These are phyloP conservation scores for Didymella pinodella DNA, from an alignment of 2,329 filamentous ascomycete genomes.

Conservation along the genomic window DNA sequence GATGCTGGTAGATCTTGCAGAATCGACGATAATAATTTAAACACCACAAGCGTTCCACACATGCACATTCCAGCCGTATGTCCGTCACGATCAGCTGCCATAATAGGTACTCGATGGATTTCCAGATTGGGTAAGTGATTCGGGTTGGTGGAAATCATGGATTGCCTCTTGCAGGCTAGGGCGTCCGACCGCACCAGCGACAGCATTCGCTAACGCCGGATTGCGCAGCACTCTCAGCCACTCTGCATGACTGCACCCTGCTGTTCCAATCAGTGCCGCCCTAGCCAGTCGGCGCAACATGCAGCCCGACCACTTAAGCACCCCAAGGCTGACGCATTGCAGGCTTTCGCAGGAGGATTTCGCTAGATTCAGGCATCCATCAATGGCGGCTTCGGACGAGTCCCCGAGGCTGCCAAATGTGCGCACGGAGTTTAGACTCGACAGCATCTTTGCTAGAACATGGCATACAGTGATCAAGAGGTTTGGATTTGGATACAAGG, in stretches of 20 bases:
- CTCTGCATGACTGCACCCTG: background rate
- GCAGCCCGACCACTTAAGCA: slow-evolving; percentile 1
- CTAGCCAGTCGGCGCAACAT: background rate
- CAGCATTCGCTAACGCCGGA: slow-evolving; percentile 3
- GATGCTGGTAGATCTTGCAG: slow-evolving; percentile 2
- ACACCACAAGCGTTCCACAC: background rate
- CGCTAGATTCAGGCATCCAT: background rate
- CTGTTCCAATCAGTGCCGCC: background rate
- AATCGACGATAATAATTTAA: background rate
- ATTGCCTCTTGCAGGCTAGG: background rate
- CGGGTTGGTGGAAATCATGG: background rate
- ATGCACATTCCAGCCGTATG: background rate
- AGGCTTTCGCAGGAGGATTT: background rate
- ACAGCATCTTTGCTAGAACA: background rate
- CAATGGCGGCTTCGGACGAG: background rate
- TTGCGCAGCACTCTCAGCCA: background rate
- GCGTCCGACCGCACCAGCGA: background rate
- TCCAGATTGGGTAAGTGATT: background rate
- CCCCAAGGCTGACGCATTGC: background rate
- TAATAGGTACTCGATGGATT: background rate
- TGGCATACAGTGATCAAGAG: background rate
- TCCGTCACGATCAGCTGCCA: background rate
- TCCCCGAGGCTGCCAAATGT: background rate
- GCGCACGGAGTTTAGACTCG: slow-evolving; percentile 2
- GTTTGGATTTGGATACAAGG: background rate